phyloP scores from a whole-genome alignment of 164 flowering plant genomes.

The Chimonanthus praecox region DNA sequence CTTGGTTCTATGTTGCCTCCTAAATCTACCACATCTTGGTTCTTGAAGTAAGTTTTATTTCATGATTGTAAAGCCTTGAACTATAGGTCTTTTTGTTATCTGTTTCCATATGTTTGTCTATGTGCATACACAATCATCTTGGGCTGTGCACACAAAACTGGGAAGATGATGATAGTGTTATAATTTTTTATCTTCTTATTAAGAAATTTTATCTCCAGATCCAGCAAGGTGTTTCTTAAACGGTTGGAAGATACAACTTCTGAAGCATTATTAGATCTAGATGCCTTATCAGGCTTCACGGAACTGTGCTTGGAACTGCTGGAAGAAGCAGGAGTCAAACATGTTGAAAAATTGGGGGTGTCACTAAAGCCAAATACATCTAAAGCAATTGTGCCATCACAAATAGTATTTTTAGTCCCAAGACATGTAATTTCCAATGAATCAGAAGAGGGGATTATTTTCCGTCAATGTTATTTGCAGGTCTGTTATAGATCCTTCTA shows the following conservation, averaged over 20 bases:
- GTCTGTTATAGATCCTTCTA: constrained; percentile 29
- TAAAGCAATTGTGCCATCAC: constrained; percentile 46
- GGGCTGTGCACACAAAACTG: background rate
- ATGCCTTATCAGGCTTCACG: constrained; percentile 74
- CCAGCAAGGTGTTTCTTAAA: constrained; percentile 48
- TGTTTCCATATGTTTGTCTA: background rate
- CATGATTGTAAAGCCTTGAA: background rate
- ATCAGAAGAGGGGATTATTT: constrained; percentile 46
- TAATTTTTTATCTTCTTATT: constrained; percentile 1
- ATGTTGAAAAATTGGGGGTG: constrained; percentile 56
- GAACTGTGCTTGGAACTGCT: constrained; percentile 56
- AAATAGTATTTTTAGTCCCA: constrained; percentile 56
- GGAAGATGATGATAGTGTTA: background rate
- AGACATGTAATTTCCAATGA: constrained; percentile 68
- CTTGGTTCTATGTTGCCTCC: constrained; percentile 63
- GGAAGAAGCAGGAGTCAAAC: constrained; percentile 34
- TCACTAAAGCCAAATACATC: constrained; percentile 45
- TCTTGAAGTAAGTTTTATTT: constrained; percentile 56
- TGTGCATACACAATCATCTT: background rate
- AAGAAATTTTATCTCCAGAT: constrained; percentile 34
- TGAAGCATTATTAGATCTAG: constrained; percentile 58
- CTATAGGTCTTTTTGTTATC: background rate
- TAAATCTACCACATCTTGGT: constrained; percentile 62
- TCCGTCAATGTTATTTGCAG: constrained; percentile 78
- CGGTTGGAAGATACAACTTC: constrained; percentile 44